phyloP scores from a whole-genome alignment of 179 eudicot species.

The Spinacia oleracea region DNA sequence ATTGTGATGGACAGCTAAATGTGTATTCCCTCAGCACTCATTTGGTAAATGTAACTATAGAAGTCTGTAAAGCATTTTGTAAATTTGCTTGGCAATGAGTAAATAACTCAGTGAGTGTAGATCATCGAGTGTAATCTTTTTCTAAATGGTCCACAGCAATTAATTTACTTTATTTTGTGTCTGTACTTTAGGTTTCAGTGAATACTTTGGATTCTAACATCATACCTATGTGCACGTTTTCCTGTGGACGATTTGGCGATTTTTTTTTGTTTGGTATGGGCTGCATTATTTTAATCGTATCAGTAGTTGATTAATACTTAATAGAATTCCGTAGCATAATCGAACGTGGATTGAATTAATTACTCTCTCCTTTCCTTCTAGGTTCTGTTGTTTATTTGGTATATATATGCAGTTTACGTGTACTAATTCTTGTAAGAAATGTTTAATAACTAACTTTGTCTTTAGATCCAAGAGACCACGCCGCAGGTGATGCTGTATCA shows the following conservation, averaged over 20 bases:
- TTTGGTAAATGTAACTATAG: neutral
- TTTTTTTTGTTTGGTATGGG: neutral
- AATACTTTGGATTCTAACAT: conserved; percentile 3
- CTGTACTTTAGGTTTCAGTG: conserved; percentile 3
- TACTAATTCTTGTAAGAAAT: neutral
- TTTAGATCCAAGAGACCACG: conserved; percentile 28
- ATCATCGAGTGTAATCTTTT: neutral
- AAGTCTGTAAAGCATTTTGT: neutral
- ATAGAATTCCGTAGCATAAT: neutral
- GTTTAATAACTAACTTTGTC: neutral
- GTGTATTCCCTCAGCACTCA: neutral
- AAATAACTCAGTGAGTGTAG: neutral
- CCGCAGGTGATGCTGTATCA: conserved; percentile 4
- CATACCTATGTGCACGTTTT: conserved; percentile 12
- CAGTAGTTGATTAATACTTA: neutral
- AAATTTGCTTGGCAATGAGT: neutral
- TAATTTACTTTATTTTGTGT: conserved; percentile 1
- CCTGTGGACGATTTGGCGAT: conserved; percentile 16
- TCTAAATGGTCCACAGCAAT: neutral
- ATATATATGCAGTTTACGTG: neutral
- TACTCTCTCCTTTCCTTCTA: neutral
- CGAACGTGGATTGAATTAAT: neutral
- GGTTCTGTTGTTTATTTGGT: neutral
- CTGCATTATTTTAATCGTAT: neutral
- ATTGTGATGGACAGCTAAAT: neutral